Evolutionary conservation across 306 rosid species (phyloP), one percentile per base, ranked within the genome.

Genomic region (Quercus ilex): DNA sequence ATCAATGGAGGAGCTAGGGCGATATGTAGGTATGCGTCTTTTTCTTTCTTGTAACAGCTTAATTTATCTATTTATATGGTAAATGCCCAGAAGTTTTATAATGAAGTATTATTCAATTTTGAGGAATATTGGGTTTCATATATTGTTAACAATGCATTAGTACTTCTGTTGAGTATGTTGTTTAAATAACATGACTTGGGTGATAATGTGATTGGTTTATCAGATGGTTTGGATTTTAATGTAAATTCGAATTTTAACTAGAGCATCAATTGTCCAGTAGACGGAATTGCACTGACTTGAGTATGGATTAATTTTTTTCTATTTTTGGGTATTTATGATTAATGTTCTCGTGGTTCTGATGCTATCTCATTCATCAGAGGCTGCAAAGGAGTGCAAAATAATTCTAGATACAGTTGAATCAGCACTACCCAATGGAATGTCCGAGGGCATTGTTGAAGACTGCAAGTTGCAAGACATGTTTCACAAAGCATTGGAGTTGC

Each of bases 381-480:
- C 96, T 83, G 98, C 98, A 71, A 90, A 83, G 78, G 91, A 89
- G 67, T 93, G 99, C 90, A 91, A 90, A 82, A 79, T 86, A 78
- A 88, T 95, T 80, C 87, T 95, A 59, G 99, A 95, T 74, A 86
- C 89, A 19, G 89, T 95, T 51, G 96, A 93, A 68, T 89, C 90
- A 74, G 96, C 98, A 43, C 74, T 95, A 73, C 92, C 99, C 35
- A 75, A 84, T 69, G 99, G 99, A 87, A 87, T 91, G 89, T 84
- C 89, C 0, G 93, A 81, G 71, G 85, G 84, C 68, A 78, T 86
- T 57, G 89, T 90, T 18, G 92, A 89, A 76, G 94, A 90, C 78
- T 91, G 96, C 85, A 95, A 95, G 86, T 88, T 95, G 88, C 92
- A 85, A 77, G 99, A 93, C 74, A 90, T 91, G 90, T 81, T 93